A percentile compares a stretch with the other conserved stretches of the same genome.
Evolutionary conservation across 2,329 filamentous ascomycete genomes (phyloP).

Genomic region (Colletotrichum tropicale): DNA sequence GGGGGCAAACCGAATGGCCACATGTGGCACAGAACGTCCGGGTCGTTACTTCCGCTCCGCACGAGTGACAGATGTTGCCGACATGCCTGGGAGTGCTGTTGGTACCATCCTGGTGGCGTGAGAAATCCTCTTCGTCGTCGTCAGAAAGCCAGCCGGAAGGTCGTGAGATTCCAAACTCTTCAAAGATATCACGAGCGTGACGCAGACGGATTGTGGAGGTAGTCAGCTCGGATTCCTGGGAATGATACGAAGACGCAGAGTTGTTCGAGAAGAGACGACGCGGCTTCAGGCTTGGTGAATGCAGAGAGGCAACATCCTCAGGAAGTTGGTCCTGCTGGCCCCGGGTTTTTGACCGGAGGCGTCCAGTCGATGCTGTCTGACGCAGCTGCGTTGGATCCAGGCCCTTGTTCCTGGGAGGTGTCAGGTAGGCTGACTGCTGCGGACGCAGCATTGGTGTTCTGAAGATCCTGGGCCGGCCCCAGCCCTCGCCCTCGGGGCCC

Average conservation of each 20-base stretch:
- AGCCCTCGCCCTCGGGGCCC: neutral
- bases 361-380: conserved; percentile 5
- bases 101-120: conserved; percentile 30
- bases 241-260: conserved; percentile 14
- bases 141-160: conserved; percentile 53
- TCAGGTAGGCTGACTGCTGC: neutral
- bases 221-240: conserved; percentile 28
- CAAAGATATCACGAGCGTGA: conserved; percentile 52
- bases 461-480: neutral
- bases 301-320: neutral
- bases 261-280: neutral
- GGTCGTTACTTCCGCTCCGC: conserved; percentile 43
- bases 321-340: neutral
- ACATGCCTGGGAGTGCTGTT: conserved; percentile 30
- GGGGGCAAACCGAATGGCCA: conserved; percentile 54
- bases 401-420: neutral
- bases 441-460: neutral
- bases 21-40: conserved; percentile 50
- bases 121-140: conserved; percentile 30
- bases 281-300: neutral
- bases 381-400: neutral
- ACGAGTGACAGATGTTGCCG: conserved; percentile 53
- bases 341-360: neutral
- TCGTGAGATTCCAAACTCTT: conserved; percentile 48
- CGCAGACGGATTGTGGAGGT: conserved; percentile 39